A percentile compares a stretch with the other conserved stretches of the same genome.
Conservation (phyloP, 768 basidiomycete genomes). For the Coprinellus micaceus region DNA sequence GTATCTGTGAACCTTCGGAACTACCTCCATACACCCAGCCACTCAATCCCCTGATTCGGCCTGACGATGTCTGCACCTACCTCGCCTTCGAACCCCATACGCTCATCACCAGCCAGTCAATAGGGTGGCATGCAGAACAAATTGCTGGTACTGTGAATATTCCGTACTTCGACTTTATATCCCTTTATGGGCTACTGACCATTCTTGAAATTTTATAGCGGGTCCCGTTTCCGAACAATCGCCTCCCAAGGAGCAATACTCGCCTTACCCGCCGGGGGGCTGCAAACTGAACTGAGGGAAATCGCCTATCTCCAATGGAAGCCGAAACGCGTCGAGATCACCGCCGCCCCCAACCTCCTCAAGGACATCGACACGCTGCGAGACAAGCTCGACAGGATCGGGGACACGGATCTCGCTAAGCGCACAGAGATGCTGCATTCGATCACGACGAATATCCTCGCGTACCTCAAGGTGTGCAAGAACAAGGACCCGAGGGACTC, state of each 20-base stretch:
- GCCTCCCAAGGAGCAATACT: conserved; percentile 3
- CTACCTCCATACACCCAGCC: conserved; percentile 5
- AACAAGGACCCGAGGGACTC: no score
- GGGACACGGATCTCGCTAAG: no score
- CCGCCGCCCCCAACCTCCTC: no score
- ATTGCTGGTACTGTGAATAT: not conserved
- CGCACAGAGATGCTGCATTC: no score
- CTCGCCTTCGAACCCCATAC: no score
- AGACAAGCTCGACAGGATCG: no score
- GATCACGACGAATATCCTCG: no score
- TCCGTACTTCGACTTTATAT: not conserved
- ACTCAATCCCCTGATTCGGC: not conserved
- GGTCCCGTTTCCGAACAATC: not conserved
- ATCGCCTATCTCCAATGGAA: conserved; percentile 1
- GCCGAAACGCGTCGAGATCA: no score
- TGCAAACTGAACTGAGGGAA: conserved; percentile 4
- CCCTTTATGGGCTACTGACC: not conserved
- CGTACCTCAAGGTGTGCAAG: no score
- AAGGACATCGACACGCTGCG: no score
- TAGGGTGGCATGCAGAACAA: not conserved
- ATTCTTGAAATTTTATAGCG: conserved; percentile 2
- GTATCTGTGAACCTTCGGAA: conserved; percentile 1
- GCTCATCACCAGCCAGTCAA: no score
- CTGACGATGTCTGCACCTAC: conserved; percentile 1
- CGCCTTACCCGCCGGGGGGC: conserved; percentile 3